These are phyloP conservation scores for Blastomyces emzantsi DNA, from an alignment of 2,329 filamentous ascomycete species.

Conservation along the genomic window DNA sequence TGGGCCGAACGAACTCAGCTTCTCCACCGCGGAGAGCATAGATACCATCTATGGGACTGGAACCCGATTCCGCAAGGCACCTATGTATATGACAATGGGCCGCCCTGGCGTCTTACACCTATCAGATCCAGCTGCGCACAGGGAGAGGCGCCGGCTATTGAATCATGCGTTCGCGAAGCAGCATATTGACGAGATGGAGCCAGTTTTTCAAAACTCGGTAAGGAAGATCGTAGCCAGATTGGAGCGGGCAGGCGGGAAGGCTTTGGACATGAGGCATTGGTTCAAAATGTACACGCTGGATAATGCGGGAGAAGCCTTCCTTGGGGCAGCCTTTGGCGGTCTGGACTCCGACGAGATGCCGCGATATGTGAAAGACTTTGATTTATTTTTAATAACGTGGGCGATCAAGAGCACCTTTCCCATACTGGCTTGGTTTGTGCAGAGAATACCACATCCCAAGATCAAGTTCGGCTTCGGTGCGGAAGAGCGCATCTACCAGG, in stretches of 20 bases:
- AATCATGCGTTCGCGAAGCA: conserved; percentile 10
- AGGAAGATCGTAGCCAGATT: conserved; percentile 5
- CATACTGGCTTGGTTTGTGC: conserved; percentile 1
- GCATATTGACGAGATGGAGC: conserved; percentile 9
- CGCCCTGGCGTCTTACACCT: conserved; percentile 3
- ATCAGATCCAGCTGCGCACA: conserved; percentile 2
- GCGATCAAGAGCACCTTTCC: conserved; percentile 10
- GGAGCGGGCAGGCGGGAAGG: background rate
- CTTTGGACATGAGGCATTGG: conserved; percentile 10
- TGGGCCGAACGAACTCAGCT: conserved; percentile 13
- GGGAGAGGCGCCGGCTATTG: conserved; percentile 2
- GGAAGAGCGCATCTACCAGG: conserved; percentile 6
- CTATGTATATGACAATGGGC: conserved; percentile 6
- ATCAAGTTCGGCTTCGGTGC: conserved; percentile 9
- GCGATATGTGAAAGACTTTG: conserved; percentile 12
- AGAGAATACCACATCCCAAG: conserved; percentile 10
- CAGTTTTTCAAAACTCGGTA: conserved; percentile 8
- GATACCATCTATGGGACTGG: conserved; percentile 10
- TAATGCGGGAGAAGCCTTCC: conserved; percentile 12
- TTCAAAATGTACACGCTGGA: conserved; percentile 11
- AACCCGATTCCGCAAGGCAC: conserved; percentile 9
- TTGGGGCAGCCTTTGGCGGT: conserved; percentile 13
- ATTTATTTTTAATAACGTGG: conserved; percentile 12
- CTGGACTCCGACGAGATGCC: conserved; percentile 10
- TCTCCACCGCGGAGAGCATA: conserved; percentile 7